Conservation (phyloP, 2,329 filamentous ascomycete genomes). For the Xylogone sp. region DNA sequence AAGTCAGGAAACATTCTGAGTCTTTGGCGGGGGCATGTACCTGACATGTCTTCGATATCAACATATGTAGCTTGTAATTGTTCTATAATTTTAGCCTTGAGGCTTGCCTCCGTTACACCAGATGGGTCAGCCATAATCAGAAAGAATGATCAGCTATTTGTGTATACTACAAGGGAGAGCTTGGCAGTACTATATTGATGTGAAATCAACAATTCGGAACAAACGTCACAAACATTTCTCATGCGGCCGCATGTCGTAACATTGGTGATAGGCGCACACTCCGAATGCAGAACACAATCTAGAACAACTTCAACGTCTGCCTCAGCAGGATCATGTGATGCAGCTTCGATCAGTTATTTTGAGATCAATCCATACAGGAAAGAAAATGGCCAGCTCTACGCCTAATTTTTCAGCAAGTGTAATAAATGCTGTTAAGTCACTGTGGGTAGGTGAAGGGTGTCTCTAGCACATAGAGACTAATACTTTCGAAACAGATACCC, state of each 20-base stretch:
- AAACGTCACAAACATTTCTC: conserved; percentile 1
- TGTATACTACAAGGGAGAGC: neutral
- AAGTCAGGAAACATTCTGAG: conserved; percentile 4
- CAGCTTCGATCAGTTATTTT: neutral
- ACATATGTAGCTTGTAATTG: conserved; percentile 74
- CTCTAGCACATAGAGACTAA: conserved; percentile 7
- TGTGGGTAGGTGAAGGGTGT: conserved; percentile 51
- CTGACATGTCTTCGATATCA: conserved; percentile 88
- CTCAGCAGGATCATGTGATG: neutral
- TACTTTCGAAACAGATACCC: conserved; percentile 64
- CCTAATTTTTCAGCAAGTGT: conserved; percentile 59
- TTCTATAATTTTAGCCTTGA: conserved; percentile 65
- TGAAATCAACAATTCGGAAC: conserved; percentile 8
- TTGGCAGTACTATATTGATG: conserved; percentile 6
- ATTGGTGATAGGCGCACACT: neutral
- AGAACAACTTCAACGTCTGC: neutral
- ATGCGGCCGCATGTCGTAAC: conserved; percentile 8
- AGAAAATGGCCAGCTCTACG: conserved; percentile 17
- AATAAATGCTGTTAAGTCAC: conserved; percentile 71
- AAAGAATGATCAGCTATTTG: conserved; percentile 3
- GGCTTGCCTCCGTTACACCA: conserved; percentile 67
- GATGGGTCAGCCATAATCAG: conserved; percentile 50
- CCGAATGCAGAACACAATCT: neutral
- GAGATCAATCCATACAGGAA: conserved; percentile 9
- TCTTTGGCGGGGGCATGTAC: conserved; percentile 45